These are phyloP conservation scores for Kappamyces sp. DNA, from an alignment of 192 early-diverging fungal genomes.

Conservation along the genomic window DNA sequence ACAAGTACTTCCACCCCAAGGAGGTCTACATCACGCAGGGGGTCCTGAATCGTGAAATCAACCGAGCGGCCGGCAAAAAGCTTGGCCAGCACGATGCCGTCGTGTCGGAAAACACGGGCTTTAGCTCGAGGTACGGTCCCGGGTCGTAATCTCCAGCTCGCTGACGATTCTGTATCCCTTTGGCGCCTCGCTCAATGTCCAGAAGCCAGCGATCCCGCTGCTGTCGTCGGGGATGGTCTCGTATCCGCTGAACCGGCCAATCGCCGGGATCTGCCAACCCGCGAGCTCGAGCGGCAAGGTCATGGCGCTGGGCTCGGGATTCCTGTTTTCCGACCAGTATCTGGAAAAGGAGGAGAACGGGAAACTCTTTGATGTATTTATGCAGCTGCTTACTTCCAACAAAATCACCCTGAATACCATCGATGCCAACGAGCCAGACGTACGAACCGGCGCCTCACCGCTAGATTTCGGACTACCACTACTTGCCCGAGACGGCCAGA, in stretches of 20 bases:
- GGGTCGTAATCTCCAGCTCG: constrained; percentile 20
- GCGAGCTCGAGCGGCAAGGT: constrained; percentile 44
- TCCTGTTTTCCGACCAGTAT: constrained; percentile 57
- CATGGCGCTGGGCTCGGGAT: constrained; percentile 43
- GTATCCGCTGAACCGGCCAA: constrained; percentile 54
- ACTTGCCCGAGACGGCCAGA: constrained; percentile 44
- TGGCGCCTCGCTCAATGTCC: constrained; percentile 56
- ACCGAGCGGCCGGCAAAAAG: constrained; percentile 50
- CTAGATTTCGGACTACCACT: constrained; percentile 58
- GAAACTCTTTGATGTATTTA: constrained; percentile 53
- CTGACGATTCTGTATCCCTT: constrained; percentile 55
- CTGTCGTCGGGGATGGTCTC: constrained; percentile 55
- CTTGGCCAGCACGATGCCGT: constrained; percentile 13
- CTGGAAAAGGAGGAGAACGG: constrained; percentile 61
- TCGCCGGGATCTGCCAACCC: constrained; percentile 45
- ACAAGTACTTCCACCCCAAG: constrained; percentile 61
- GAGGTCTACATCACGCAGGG: constrained; percentile 56
- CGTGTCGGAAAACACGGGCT: constrained; percentile 24
- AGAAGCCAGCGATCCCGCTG: constrained; percentile 57
- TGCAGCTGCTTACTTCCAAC: constrained; percentile 44
- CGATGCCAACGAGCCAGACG: constrained; percentile 59
- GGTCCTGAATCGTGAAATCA: constrained; percentile 55
- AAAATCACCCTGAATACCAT: constrained; percentile 52
- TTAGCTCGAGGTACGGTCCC: constrained; percentile 20
- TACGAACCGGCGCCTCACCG: constrained; percentile 11